Percentiles rank a stretch among this genome's conserved stretches.
These are phyloP conservation scores for Leptographium galeiforme DNA, from an alignment of 2,329 filamentous ascomycete species.

Conservation along the genomic window DNA sequence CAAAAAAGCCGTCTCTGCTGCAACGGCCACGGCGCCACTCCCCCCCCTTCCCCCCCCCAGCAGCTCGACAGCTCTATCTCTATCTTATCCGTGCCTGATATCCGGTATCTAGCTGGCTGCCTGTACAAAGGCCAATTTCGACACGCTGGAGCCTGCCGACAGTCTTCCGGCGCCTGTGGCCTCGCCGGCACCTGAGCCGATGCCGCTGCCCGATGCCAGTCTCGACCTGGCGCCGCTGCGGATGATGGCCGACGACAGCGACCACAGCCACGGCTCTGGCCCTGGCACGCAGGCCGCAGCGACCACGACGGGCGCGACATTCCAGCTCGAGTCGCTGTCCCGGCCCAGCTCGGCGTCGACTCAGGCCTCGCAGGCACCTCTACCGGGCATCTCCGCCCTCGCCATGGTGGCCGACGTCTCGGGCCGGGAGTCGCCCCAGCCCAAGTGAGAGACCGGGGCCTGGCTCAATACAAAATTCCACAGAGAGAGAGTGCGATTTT, in stretches of 20 bases:
- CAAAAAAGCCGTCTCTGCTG: too few relatives aligned
- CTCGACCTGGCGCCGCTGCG: slow-evolving; percentile 4
- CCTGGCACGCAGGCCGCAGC: neutral
- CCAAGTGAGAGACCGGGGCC: slow-evolving; percentile 25
- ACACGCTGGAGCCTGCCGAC: slow-evolving; percentile 1
- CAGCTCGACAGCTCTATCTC: too few relatives aligned
- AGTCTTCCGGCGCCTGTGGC: neutral
- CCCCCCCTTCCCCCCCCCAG: too few relatives aligned
- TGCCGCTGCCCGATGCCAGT: neutral
- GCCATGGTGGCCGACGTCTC: slow-evolving; percentile 22
- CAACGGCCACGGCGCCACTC: too few relatives aligned
- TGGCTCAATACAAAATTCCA: too few relatives aligned
- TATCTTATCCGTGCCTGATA: too few relatives aligned
- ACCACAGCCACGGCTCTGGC: slow-evolving; percentile 15
- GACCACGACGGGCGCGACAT: slow-evolving; percentile 4
- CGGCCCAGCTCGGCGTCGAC: slow-evolving; percentile 36
- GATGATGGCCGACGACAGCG: slow-evolving; percentile 22
- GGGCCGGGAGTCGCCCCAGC: slow-evolving; percentile 28
- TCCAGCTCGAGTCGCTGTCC: slow-evolving; percentile 33
- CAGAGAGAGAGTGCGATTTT: too few relatives aligned
- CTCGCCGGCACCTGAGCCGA: neutral
- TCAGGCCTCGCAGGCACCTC: slow-evolving; percentile 28
- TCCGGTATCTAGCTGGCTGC: too few relatives aligned
- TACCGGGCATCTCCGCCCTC: slow-evolving; percentile 32
- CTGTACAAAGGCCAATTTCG: neutral